These are phyloP conservation scores for Albizia julibrissin DNA, from an alignment of 306 rosid genomes.

Conservation along the genomic window DNA sequence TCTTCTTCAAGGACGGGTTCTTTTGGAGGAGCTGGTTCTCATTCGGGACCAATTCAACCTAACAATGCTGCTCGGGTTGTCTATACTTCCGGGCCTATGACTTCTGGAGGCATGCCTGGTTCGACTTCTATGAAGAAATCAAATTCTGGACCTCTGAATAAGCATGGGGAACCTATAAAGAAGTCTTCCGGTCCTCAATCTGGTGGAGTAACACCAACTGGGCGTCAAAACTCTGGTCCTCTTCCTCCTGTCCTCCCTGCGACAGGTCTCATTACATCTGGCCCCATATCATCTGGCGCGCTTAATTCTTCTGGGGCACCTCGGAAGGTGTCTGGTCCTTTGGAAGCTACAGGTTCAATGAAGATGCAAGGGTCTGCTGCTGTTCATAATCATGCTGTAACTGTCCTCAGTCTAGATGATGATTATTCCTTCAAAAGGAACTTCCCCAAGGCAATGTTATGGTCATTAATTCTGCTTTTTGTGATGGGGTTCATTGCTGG, in stretches of 20 bases:
- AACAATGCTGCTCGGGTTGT: constrained; percentile 65
- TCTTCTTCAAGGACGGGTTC: constrained; percentile 82
- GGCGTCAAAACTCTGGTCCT: constrained; percentile 90
- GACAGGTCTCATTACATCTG: constrained; percentile 95
- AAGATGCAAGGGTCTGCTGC: constrained; percentile 68
- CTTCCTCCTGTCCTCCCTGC: constrained; percentile 86
- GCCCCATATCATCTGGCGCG: constrained; percentile 91
- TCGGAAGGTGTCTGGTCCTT: constrained; percentile 86
- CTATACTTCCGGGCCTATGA: constrained; percentile 82
- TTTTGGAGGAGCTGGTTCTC: constrained; percentile 89
- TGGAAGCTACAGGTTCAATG: constrained; percentile 79
- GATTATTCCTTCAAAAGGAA: constrained; percentile 84
- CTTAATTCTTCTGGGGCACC: constrained; percentile 91
- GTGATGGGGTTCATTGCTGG: constrained; percentile 99
- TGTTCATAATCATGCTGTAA: constrained; percentile 78
- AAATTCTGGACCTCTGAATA: constrained; percentile 90
- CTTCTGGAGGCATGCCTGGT: constrained; percentile 63
- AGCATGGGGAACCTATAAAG: constrained; percentile 95
- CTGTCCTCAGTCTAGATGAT: constrained; percentile 75
- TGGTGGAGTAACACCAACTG: constrained; percentile 85
- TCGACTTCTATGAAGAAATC: constrained; percentile 75
- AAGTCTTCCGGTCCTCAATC: constrained; percentile 96
- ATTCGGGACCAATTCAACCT: constrained; percentile 88
- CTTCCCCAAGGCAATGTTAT: constrained; percentile 78
- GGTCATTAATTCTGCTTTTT: constrained; percentile 89